Evolutionary conservation across 805 yeast genomes (phyloP).

Genomic region (Spencermartinsiella europaea): DNA sequence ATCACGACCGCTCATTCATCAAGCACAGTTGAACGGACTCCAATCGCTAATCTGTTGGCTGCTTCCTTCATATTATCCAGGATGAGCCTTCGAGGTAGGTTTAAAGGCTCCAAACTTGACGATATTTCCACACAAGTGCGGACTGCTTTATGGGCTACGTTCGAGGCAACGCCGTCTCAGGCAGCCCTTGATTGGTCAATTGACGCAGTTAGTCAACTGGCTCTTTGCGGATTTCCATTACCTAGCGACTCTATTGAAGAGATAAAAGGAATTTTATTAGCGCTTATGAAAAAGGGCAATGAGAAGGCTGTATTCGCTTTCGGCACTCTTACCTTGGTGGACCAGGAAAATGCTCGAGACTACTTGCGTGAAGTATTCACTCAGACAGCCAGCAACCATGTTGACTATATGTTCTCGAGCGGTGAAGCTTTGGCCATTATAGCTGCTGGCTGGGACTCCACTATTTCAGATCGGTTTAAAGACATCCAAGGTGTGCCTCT

Average conservation of each 20-base stretch:
- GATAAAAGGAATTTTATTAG: slow-evolving; percentile 16
- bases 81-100: slow-evolving; percentile 10
- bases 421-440: slow-evolving; percentile 80
- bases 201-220: slow-evolving; percentile 33
- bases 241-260: slow-evolving; percentile 16
- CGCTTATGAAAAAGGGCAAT: slow-evolving; percentile 42
- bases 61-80: slow-evolving; percentile 46
- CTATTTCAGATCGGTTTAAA: slow-evolving; percentile 43
- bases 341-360: slow-evolving; percentile 25
- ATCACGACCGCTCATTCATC: slow-evolving; percentile 2
- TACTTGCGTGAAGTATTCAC: slow-evolving; percentile 48
- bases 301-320: slow-evolving; percentile 56
- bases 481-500: slow-evolving; percentile 45
- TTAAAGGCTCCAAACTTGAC: background rate
- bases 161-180: slow-evolving; percentile 8
- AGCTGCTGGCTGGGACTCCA: slow-evolving; percentile 73
- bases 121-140: background rate
- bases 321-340: slow-evolving; percentile 48
- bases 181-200: slow-evolving; percentile 15
- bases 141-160: background rate
- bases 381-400: slow-evolving; percentile 59
- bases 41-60: slow-evolving; percentile 28
- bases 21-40: slow-evolving; percentile 2
- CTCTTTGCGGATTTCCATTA: slow-evolving; percentile 36
- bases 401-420: slow-evolving; percentile 68